These are phyloP conservation scores for Epichloe coenophiala DNA, from an alignment of 2,329 filamentous ascomycete genomes.

Conservation along the genomic window DNA sequence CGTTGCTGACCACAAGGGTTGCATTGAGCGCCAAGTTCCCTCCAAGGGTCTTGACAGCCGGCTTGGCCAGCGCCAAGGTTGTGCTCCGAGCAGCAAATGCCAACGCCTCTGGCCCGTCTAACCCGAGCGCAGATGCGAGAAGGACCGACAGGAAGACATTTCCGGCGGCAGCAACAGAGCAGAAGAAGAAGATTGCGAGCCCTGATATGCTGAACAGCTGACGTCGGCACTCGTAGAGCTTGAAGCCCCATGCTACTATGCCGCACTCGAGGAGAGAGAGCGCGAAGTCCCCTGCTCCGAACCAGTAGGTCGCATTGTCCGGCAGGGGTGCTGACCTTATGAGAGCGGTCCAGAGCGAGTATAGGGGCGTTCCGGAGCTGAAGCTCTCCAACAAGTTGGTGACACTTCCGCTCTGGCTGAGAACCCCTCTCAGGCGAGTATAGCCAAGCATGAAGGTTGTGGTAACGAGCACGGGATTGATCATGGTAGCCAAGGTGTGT, in stretches of 20 bases:
- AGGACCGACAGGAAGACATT: slow-evolving; percentile 31
- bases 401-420: slow-evolving; percentile 16
- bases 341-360: slow-evolving; percentile 20
- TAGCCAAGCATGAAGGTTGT: slow-evolving; percentile 32
- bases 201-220: slow-evolving; percentile 32
- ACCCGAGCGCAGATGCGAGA: slow-evolving; percentile 20
- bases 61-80: slow-evolving; percentile 35
- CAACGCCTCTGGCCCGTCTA: slow-evolving; percentile 22
- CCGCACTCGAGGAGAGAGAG: slow-evolving; percentile 35
- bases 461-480: slow-evolving; percentile 35
- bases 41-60: slow-evolving; percentile 29
- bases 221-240: slow-evolving; percentile 35
- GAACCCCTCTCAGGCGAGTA: slow-evolving; percentile 24
- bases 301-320: slow-evolving; percentile 14
- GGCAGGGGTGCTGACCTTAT: slow-evolving; percentile 6
- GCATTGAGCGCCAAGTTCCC: slow-evolving; percentile 35
- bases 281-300: slow-evolving; percentile 35
- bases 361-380: slow-evolving; percentile 21
- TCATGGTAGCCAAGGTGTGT: slow-evolving; percentile 23
- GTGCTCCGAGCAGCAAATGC: slow-evolving; percentile 38
- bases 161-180: slow-evolving; percentile 21
- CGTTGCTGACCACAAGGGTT: slow-evolving; percentile 36
- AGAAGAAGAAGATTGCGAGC: slow-evolving; percentile 23
- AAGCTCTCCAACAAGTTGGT: slow-evolving; percentile 16
- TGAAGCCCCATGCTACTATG: slow-evolving; percentile 39